Base-by-base conservation (phyloP, 2,329 filamentous ascomycete genomes). In the Fusarium sp. region DNA sequence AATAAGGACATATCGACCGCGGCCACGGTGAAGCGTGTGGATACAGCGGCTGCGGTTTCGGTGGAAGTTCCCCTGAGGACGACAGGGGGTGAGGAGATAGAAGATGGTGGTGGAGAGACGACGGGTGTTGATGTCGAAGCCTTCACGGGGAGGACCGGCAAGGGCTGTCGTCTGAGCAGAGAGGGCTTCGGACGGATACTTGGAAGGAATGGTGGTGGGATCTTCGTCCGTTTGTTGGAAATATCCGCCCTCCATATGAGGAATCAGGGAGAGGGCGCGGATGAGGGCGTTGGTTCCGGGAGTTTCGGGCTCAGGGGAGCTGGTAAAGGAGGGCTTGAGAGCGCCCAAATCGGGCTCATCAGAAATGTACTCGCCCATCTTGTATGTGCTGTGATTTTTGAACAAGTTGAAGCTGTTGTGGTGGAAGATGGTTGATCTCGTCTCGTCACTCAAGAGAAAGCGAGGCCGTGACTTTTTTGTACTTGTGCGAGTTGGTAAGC, bases 171-270 rank as follows among this genome's bases (percentile, higher is more conserved):
- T 81, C 20, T 79, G 70, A 16, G 80, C 81, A 17, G 83, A 83
- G 22, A 83, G 81, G n/a, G 80, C 78, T 2, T 75, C 73, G 11
- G 75, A 72, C 7, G 81, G 77, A 51, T 82, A 82, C 3, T 83
- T 83, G 31, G 90, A 91, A 0, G 89, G 85, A 20, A 93, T 83
- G 3, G 83, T 83, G 16, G 82, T 81, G 2, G 83, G 74, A 70
- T 87, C 84, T 64, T 86, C 84, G 80, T 93, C 89, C 1, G 90
- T 93, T 79, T 92, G 89, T 71, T 81, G 81, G 75, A 88, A 93
- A 82, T 90, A 92, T 53, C 91, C 90, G 61, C 91, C 91, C 82
- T 92, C 90, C 49, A 89, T 85, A 80, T 93, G 90, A 10, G 85
- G 82, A 56, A 83, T 78, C 29, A 92, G 84, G 24, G 82, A 75